phyloP scores from a whole-genome alignment of 768 basidiomycete species.

The Brasilioporus rufonigricans region DNA sequence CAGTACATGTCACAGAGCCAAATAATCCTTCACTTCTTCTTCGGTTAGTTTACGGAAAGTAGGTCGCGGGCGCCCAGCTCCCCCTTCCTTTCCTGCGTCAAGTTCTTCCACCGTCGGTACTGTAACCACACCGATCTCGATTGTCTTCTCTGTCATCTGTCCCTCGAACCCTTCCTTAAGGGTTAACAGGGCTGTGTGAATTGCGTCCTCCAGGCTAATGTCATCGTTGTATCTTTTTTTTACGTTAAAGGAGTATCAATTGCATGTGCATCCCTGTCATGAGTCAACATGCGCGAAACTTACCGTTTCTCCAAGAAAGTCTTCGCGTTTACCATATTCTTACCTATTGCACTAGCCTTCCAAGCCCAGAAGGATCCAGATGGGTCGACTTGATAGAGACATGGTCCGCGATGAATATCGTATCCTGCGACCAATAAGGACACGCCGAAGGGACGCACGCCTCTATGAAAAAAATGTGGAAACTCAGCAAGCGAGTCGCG shows the following conservation, averaged over 20 bases:
- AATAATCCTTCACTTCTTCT: conserved; percentile 95
- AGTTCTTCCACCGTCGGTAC: conserved; percentile 67
- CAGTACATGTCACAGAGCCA: conserved; percentile 63
- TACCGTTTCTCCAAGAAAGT: conserved; percentile 99
- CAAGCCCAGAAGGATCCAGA: conserved; percentile 99
- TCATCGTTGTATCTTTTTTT: conserved; percentile 97
- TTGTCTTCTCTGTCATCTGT: conserved; percentile 99
- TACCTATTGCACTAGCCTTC: conserved; percentile 99
- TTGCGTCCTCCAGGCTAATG: conserved; percentile 97
- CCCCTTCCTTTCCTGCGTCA: conserved; percentile 64
- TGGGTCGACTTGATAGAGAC: conserved; percentile 98
- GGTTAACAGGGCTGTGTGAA: conserved; percentile 96
- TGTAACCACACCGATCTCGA: conserved; percentile 96
- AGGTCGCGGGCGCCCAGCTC: conserved; percentile 70
- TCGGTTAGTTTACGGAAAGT: conserved; percentile 95
- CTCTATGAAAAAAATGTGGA: conserved; percentile 55
- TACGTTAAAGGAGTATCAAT: conserved; percentile 19
- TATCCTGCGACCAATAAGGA: conserved; percentile 96
- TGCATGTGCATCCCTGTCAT: conserved; percentile 16
- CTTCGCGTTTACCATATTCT: conserved; percentile 99
- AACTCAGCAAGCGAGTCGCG: conserved; percentile 26
- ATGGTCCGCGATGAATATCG: conserved; percentile 92
- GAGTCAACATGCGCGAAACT: conserved; percentile 33
- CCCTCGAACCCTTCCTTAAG: conserved; percentile 99
- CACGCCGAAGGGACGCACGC: conserved; percentile 98